These are phyloP conservation scores for Ilyonectria mors-panacis DNA, from an alignment of 2,329 filamentous ascomycete genomes.

Conservation along the genomic window DNA sequence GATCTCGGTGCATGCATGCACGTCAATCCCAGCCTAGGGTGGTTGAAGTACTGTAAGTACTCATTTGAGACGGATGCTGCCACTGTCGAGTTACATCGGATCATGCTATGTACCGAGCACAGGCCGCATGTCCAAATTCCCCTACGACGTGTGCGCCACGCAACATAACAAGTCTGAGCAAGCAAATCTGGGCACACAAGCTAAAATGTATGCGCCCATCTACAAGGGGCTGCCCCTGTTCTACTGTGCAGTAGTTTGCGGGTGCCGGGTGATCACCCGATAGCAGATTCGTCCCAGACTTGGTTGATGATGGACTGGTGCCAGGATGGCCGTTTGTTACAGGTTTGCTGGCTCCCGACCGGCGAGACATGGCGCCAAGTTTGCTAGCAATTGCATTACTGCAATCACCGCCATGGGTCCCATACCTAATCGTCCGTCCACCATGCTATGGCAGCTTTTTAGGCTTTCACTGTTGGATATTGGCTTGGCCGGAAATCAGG, in stretches of 20 bases:
- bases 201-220: constrained; percentile 3
- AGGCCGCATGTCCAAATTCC: neutral
- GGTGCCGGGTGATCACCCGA: constrained; percentile 27
- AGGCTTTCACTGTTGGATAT: neutral
- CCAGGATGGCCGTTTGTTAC: constrained; percentile 14
- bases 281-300: constrained; percentile 21
- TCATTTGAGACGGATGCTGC: constrained; percentile 5
- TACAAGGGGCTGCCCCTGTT: constrained; percentile 26
- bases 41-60: neutral
- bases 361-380: constrained; percentile 20
- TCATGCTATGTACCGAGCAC: constrained; percentile 1
- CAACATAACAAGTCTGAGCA: constrained; percentile 15
- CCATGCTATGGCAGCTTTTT: neutral
- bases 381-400: constrained; percentile 2
- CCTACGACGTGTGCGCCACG: constrained; percentile 9
- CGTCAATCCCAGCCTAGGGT: neutral
- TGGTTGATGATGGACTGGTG: constrained; percentile 21
- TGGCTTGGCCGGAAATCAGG: constrained; percentile 4
- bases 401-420: constrained; percentile 3
- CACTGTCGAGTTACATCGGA: neutral
- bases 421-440: neutral
- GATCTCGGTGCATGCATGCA: constrained; percentile 29
- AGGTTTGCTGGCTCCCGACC: constrained; percentile 14
- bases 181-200: constrained; percentile 10
- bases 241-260: constrained; percentile 3